phyloP scores from a whole-genome alignment of 176 grass and related monocot species.

The Panicum miliaceum region DNA sequence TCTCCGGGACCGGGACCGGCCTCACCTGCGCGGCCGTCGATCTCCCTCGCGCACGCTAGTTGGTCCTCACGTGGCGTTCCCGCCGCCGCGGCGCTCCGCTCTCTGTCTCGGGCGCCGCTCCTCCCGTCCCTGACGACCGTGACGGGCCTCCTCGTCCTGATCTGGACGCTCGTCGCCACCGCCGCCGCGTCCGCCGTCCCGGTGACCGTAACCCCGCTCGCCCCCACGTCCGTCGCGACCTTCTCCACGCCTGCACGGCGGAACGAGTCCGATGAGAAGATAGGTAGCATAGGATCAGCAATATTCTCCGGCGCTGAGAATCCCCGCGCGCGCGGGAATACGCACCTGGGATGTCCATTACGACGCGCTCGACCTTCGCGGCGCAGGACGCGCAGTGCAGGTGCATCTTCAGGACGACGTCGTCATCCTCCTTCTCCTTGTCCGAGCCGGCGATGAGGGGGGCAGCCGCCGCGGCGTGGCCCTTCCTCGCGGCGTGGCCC shows the following conservation, averaged over 20 bases:
- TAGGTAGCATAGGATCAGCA: background rate
- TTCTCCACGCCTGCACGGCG: background rate
- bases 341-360: slow-evolving; percentile 3
- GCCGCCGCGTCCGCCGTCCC: background rate
- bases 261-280: background rate
- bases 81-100: too few relatives aligned
- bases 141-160: slow-evolving; percentile 11
- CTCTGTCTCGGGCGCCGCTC: background rate
- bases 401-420: background rate
- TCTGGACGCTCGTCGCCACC: background rate
- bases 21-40: background rate
- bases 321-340: background rate
- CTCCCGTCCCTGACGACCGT: background rate
- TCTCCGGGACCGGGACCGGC: background rate
- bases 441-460: background rate
- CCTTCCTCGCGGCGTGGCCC: background rate
- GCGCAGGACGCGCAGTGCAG: slow-evolving; percentile 10
- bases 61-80: background rate
- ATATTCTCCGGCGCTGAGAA: background rate
- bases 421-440: too few relatives aligned
- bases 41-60: background rate
- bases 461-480: background rate
- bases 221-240: background rate
- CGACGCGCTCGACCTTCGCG: background rate
- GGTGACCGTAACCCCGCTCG: background rate